Conservation (phyloP, 2,329 filamentous ascomycete species). For the Aspergillus intermedius region DNA sequence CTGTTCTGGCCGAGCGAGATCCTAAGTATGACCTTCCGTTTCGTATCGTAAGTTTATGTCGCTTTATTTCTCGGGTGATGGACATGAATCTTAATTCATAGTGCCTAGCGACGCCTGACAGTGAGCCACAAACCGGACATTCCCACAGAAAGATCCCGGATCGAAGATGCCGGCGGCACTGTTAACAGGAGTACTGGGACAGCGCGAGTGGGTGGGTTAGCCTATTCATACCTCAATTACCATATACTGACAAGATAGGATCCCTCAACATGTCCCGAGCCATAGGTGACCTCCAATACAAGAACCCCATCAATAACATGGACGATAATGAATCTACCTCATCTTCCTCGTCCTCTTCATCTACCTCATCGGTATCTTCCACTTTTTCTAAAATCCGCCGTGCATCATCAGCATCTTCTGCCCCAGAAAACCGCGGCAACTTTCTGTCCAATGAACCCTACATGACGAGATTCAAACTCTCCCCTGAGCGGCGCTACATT, state of each 20-base stretch:
- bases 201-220: constrained; percentile 23
- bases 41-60: constrained; percentile 13
- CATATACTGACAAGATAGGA: constrained; percentile 9
- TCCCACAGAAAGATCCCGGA: constrained; percentile 23
- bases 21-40: constrained; percentile 19
- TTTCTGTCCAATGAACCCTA: constrained; percentile 29
- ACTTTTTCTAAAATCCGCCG: constrained; percentile 8
- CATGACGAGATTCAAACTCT: constrained; percentile 17
- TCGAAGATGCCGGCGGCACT: constrained; percentile 26
- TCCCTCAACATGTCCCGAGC: constrained; percentile 33
- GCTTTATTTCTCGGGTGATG: background rate
- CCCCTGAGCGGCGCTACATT: constrained; percentile 20
- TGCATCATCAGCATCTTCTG: constrained; percentile 12
- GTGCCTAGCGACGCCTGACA: constrained; percentile 25
- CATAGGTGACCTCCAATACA: constrained; percentile 32
- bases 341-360: background rate
- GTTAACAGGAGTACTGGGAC: constrained; percentile 20
- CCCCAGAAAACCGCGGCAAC: constrained; percentile 18
- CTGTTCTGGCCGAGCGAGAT: constrained; percentile 27
- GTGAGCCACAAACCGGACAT: constrained; percentile 25
- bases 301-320: constrained; percentile 26
- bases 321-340: constrained; percentile 6
- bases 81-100: constrained; percentile 1
- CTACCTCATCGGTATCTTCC: background rate
- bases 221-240: background rate